phyloP scores from a whole-genome alignment of 345 rosid species.

The Linum tenue region DNA sequence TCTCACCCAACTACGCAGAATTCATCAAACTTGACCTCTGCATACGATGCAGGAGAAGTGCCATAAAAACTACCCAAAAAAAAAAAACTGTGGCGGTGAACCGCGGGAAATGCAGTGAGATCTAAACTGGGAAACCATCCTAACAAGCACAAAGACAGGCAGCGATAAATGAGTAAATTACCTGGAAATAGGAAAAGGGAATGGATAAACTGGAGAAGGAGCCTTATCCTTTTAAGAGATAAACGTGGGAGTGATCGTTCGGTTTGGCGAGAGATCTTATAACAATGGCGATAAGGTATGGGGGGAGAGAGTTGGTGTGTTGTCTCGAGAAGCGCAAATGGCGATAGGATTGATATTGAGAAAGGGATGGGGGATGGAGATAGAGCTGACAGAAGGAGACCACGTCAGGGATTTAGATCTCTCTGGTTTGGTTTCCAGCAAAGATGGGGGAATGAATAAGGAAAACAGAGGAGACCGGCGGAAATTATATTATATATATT shows the following conservation, averaged over 20 bases:
- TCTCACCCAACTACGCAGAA: too few species aligned
- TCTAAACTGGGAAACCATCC: background rate
- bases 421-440: background rate
- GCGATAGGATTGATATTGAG: background rate
- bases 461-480: background rate
- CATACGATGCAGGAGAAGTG: slow-evolving; percentile 1
- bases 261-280: background rate
- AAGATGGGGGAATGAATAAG: background rate
- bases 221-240: background rate
- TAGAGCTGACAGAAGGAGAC: slow-evolving; percentile 20
- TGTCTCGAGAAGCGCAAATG: slow-evolving; percentile 1
- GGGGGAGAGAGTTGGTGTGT: background rate
- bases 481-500: background rate
- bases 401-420: slow-evolving; percentile 26
- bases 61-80: background rate
- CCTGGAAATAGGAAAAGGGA: background rate
- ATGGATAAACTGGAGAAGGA: too few species aligned
- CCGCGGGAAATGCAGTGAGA: slow-evolving; percentile 12
- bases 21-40: background rate
- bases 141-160: background rate
- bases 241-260: background rate
- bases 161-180: background rate
- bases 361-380: slow-evolving; percentile 9
- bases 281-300: background rate
- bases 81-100: background rate